These are phyloP conservation scores for Alloteropsis angusta DNA, from an alignment of 202 grass and related monocot species.

Conservation along the genomic window DNA sequence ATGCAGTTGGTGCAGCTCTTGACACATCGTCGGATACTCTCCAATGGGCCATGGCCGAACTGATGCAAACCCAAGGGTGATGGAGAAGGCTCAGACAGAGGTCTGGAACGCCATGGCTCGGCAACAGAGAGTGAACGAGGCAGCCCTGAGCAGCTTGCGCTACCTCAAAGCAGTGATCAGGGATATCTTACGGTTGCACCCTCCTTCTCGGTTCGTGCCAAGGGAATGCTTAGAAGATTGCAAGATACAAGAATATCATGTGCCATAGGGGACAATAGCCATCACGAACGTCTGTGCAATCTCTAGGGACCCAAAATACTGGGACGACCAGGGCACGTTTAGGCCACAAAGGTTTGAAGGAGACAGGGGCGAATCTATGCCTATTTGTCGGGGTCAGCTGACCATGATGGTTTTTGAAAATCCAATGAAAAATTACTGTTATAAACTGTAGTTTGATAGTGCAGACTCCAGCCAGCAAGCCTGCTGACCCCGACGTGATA, in stretches of 20 bases:
- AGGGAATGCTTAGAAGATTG: not conserved
- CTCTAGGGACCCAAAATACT: conserved; percentile 8
- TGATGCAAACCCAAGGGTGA: not conserved
- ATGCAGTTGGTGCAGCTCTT: not conserved
- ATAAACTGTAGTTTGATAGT: too few species aligned
- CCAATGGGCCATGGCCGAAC: conserved; percentile 4
- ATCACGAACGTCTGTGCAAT: conserved; percentile 9
- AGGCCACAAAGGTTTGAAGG: conserved; percentile 4
- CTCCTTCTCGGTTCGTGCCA: not conserved
- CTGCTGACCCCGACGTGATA: too few species aligned
- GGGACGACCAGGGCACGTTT: not conserved
- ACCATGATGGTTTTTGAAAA: too few species aligned
- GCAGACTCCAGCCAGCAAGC: too few species aligned
- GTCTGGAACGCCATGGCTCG: not conserved
- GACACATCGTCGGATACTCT: not conserved
- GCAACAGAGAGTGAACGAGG: not conserved
- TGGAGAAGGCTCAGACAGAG: not conserved
- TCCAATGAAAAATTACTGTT: too few species aligned
- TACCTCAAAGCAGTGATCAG: conserved; percentile 3
- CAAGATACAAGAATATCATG: not conserved
- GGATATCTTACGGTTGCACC: not conserved
- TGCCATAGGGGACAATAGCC: not conserved
- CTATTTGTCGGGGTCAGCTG: too few species aligned
- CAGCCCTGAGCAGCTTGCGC: not conserved
- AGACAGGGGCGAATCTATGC: too few species aligned